Evolutionary conservation across 192 early-diverging fungal species (phyloP).

Genomic region (Coemansia sp.): DNA sequence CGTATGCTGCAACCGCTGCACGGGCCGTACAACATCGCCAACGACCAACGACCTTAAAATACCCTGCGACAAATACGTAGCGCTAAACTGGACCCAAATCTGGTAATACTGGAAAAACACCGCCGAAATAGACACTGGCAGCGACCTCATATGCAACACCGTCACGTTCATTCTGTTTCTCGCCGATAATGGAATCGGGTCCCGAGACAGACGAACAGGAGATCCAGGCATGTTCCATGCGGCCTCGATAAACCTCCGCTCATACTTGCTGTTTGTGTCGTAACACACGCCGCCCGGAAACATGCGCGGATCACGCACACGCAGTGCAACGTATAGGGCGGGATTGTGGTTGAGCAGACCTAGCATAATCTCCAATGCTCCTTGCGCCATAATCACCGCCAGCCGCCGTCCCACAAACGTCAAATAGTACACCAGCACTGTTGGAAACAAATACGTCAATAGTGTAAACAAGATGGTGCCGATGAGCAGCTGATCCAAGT

Average conservation of each 20-base stretch:
- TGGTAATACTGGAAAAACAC: conserved; percentile 94
- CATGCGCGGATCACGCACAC: conserved; percentile 81
- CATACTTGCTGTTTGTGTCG: conserved; percentile 18
- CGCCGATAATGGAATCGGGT: conserved; percentile 46
- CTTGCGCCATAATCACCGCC: conserved; percentile 76
- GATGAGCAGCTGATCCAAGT: conserved; percentile 89
- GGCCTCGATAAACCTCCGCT: conserved; percentile 43
- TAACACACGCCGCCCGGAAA: conserved; percentile 75
- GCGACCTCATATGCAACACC: conserved; percentile 57
- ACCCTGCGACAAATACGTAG: conserved; percentile 76
- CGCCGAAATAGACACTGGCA: conserved; percentile 68
- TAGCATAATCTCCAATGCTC: conserved; percentile 77
- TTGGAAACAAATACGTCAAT: conserved; percentile 92
- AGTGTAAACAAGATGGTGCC: conserved; percentile 94
- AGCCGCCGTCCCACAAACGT: conserved; percentile 86
- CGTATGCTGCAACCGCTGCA: conserved; percentile 77
- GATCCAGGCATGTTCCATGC: conserved; percentile 43
- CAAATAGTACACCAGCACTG: conserved; percentile 88
- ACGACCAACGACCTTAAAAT: conserved; percentile 73
- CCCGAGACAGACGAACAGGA: conserved; percentile 42
- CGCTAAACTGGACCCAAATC: conserved; percentile 74
- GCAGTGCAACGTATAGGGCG: conserved; percentile 86
- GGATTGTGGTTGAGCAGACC: conserved; percentile 96
- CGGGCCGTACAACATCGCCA: conserved; percentile 76
- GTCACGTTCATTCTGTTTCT: conserved; percentile 40